phyloP scores from a whole-genome alignment of 768 basidiomycete species.

The Mycena amicta region DNA sequence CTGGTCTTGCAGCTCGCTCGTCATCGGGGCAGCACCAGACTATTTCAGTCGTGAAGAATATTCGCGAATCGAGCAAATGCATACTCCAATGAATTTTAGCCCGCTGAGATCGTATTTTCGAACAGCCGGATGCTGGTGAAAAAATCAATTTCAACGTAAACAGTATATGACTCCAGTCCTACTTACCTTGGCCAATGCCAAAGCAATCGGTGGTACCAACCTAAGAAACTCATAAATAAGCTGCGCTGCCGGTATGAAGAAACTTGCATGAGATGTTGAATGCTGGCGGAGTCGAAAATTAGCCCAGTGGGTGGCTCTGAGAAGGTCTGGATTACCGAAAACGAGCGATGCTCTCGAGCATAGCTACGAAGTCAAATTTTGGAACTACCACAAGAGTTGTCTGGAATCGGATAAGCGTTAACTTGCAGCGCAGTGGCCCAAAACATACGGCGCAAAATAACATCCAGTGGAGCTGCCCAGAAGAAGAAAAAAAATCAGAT shows the following conservation, averaged over 20 bases:
- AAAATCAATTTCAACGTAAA: background rate
- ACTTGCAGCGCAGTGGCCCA: no score
- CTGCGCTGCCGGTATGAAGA: background rate
- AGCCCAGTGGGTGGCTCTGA: background rate
- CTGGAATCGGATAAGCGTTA: slow-evolving; percentile 27
- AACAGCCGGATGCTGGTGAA: slow-evolving; percentile 48
- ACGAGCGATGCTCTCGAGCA: slow-evolving; percentile 59
- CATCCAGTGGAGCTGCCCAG: slow-evolving; percentile 52
- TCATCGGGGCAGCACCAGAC: slow-evolving; percentile 61
- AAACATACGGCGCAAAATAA: slow-evolving; percentile 53
- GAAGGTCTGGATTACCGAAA: slow-evolving; percentile 37
- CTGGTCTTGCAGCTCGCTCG: slow-evolving; percentile 51
- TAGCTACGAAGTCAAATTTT: slow-evolving; percentile 60
- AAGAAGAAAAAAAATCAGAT: slow-evolving; percentile 20
- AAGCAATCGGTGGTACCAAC: slow-evolving; percentile 57
- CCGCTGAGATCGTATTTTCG: slow-evolving; percentile 50
- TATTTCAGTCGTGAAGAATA: background rate
- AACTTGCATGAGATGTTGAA: slow-evolving; percentile 52
- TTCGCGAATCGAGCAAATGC: no score
- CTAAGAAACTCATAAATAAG: slow-evolving; percentile 29
- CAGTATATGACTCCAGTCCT: background rate
- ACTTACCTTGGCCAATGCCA: slow-evolving; percentile 56
- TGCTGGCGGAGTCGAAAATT: slow-evolving; percentile 21
- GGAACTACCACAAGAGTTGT: slow-evolving; percentile 59
- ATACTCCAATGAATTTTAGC: slow-evolving; percentile 44